Evolutionary conservation across 768 basidiomycete species (phyloP).

Genomic region (Jaapia argillacea): DNA sequence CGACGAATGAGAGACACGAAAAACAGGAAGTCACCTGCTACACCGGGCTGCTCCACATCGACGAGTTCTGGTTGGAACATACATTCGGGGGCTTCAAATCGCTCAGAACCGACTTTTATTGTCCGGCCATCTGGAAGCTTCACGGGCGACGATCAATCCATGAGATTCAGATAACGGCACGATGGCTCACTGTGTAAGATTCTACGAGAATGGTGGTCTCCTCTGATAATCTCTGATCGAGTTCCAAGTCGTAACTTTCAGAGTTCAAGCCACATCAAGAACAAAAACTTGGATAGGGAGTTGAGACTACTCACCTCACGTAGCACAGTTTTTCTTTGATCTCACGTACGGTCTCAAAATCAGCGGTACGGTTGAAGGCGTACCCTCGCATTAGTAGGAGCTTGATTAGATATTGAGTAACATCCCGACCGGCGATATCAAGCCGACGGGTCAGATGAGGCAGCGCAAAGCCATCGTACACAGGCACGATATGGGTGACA

Average conservation of each 20-base stretch:
- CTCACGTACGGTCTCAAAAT: constrained; percentile 97
- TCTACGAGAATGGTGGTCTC: constrained; percentile 97
- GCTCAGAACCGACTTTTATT: constrained; percentile 97
- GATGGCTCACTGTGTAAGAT: constrained; percentile 72
- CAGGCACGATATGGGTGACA: constrained; percentile 98
- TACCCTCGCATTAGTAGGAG: constrained; percentile 99
- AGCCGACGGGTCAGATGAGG: constrained; percentile 91
- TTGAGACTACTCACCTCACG: constrained; percentile 76
- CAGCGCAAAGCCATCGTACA: constrained; percentile 93
- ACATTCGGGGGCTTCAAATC: constrained; percentile 98
- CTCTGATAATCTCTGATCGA: constrained; percentile 86
- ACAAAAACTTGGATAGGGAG: not conserved
- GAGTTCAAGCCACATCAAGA: too few species aligned
- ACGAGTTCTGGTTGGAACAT: constrained; percentile 99
- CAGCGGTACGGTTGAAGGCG: constrained; percentile 98
- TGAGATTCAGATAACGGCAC: not conserved
- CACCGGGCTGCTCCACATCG: constrained; percentile 92
- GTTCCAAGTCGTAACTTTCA: constrained; percentile 87
- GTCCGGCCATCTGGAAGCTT: constrained; percentile 91
- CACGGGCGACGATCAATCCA: not conserved
- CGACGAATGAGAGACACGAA: not conserved
- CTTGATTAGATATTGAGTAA: constrained; percentile 98
- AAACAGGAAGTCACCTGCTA: constrained; percentile 58
- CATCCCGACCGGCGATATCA: constrained; percentile 97
- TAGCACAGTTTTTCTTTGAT: constrained; percentile 99